Evolutionary conservation across 805 yeast genomes (phyloP).

Genomic region (Starmerella tilneyi): DNA sequence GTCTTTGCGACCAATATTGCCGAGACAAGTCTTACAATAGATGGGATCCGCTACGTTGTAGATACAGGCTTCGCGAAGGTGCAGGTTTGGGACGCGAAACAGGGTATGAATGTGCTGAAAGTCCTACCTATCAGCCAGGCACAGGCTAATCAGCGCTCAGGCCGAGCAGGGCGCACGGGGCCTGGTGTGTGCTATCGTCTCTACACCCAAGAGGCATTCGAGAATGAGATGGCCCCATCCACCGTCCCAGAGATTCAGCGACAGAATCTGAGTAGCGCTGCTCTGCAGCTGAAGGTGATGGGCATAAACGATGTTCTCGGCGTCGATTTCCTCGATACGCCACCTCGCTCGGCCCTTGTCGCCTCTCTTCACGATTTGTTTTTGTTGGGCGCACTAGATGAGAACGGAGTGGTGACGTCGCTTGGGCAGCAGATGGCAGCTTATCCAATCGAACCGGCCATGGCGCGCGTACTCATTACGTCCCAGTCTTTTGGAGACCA

Average conservation of each 20-base stretch:
- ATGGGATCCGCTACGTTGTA: constrained; percentile 88
- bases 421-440: constrained; percentile 80
- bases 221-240: constrained; percentile 62
- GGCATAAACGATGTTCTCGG: constrained; percentile 74
- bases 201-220: constrained; percentile 73
- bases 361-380: constrained; percentile 74
- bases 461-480: constrained; percentile 62
- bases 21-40: constrained; percentile 90
- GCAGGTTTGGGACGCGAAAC: constrained; percentile 73
- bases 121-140: constrained; percentile 89
- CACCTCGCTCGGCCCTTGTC: constrained; percentile 60
- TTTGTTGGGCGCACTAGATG: constrained; percentile 77
- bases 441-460: constrained; percentile 85
- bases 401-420: constrained; percentile 65
- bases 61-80: constrained; percentile 95
- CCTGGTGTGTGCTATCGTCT: constrained; percentile 91
- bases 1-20: constrained; percentile 95
- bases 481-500: constrained; percentile 31
- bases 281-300: constrained; percentile 64
- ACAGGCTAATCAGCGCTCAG: constrained; percentile 92
- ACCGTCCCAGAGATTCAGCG: constrained; percentile 91
- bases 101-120: constrained; percentile 79
- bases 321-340: constrained; percentile 88
- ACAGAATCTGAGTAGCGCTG: constrained; percentile 66
- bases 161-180: constrained; percentile 96